Evolutionary conservation across 805 yeast species (phyloP).

Genomic region (Ogataea siamensis): DNA sequence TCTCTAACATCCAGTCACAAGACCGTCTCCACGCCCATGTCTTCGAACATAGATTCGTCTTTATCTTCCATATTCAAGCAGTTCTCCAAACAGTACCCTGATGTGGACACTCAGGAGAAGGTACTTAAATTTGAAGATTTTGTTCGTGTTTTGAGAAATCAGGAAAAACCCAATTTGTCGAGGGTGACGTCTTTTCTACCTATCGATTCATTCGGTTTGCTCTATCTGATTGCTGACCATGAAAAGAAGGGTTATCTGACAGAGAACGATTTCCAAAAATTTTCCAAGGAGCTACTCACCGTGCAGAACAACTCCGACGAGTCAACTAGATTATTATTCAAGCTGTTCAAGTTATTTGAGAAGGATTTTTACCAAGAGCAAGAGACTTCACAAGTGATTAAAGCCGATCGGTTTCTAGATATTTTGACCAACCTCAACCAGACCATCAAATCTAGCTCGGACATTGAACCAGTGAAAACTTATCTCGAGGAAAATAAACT

Average conservation of each 20-base stretch:
- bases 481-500: constrained; percentile 17
- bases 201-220: constrained; percentile 61
- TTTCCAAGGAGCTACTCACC: constrained; percentile 51
- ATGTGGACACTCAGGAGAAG: constrained; percentile 29
- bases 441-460: constrained; percentile 20
- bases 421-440: constrained; percentile 23
- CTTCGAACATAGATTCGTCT: constrained; percentile 20
- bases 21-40: constrained; percentile 11
- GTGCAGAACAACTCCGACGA: constrained; percentile 49
- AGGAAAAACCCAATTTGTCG: constrained; percentile 37
- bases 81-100: constrained; percentile 38
- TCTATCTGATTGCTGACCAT: constrained; percentile 79
- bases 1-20: constrained; percentile 5
- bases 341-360: constrained; percentile 51
- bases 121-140: constrained; percentile 41
- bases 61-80: constrained; percentile 40
- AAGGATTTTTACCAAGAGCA: constrained; percentile 21
- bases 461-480: constrained; percentile 17
- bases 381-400: constrained; percentile 13
- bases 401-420: constrained; percentile 21
- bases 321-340: constrained; percentile 47
- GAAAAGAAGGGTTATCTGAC: constrained; percentile 57
- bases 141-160: constrained; percentile 42
- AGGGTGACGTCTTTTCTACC: constrained; percentile 39
- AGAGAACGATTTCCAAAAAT: constrained; percentile 65